A percentile compares a stretch with the other conserved stretches of the same genome.
These are phyloP conservation scores for Mariannaea elegans DNA, from an alignment of 2,329 filamentous ascomycete genomes.

Conservation along the genomic window DNA sequence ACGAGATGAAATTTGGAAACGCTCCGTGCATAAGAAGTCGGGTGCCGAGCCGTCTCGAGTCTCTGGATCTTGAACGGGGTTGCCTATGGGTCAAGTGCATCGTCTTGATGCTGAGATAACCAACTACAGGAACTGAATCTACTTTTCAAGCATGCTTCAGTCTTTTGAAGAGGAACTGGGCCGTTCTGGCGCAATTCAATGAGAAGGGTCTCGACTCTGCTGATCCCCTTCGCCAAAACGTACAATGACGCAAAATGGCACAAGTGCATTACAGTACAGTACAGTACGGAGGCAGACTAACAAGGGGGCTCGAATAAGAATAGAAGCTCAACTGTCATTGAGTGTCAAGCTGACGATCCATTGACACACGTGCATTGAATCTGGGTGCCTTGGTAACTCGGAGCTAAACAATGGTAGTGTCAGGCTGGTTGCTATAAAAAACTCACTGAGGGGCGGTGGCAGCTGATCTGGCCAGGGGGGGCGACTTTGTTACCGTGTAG, in stretches of 20 bases:
- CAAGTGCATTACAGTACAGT: no score
- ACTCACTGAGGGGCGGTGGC: constrained; percentile 11
- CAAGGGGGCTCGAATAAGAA: constrained; percentile 7
- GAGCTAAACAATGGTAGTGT: constrained; percentile 1
- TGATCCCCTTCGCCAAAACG: no score
- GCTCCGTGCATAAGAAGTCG: constrained; percentile 1
- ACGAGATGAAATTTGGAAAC: constrained; percentile 16
- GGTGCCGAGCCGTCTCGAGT: constrained; percentile 7
- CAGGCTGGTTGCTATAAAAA: constrained; percentile 36
- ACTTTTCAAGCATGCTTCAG: constrained; percentile 10
- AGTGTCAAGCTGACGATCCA: neutral
- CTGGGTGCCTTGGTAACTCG: neutral
- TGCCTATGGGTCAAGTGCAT: neutral
- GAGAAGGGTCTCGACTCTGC: no score
- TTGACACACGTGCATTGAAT: constrained; percentile 25
- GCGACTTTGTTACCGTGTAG: neutral
- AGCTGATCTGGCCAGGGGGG: no score
- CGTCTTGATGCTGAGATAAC: neutral
- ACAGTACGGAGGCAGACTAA: neutral
- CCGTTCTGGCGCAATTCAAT: no score
- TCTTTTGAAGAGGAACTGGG: neutral
- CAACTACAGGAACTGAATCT: constrained; percentile 1
- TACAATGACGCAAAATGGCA: no score
- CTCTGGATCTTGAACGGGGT: constrained; percentile 7
- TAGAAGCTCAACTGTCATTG: constrained; percentile 12